phyloP scores from a whole-genome alignment of 2,329 filamentous ascomycete species.

The Botrytis hyacinthi region DNA sequence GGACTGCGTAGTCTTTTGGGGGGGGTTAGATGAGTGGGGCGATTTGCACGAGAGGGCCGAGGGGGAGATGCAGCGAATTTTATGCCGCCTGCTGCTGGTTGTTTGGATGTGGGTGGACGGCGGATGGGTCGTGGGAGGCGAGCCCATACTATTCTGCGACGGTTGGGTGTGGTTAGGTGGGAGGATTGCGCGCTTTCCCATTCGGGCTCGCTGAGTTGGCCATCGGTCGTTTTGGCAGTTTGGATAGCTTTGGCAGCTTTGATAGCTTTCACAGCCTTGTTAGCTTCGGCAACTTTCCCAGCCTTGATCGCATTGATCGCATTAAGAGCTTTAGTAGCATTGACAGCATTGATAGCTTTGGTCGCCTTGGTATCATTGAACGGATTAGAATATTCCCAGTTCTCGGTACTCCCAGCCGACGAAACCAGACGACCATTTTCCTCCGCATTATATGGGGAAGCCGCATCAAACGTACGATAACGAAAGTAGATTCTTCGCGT shows the following conservation, averaged over 20 bases:
- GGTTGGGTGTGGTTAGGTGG: not conserved
- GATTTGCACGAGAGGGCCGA: not conserved
- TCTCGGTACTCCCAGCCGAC: not conserved
- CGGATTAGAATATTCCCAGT: not conserved
- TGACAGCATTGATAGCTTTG: not conserved
- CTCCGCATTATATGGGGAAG: not conserved
- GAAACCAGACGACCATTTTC: not conserved
- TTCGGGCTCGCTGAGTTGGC: not conserved
- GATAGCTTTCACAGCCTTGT: fast-evolving
- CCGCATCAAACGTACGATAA: not conserved
- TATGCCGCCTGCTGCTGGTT: not conserved
- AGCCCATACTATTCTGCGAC: fast-evolving
- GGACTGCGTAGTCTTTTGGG: not conserved
- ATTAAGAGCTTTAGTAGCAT: not conserved
- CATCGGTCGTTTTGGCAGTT: too few relatives aligned
- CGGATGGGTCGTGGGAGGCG: not conserved
- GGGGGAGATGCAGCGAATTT: fast-evolving
- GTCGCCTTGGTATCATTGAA: not conserved
- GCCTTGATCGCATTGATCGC: too few relatives aligned
- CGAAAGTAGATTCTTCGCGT: not conserved
- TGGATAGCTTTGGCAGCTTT: not conserved
- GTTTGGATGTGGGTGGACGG: fast-evolving
- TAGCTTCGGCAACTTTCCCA: too few relatives aligned
- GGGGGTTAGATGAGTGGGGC: fast-evolving
- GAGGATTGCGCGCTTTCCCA: not conserved